phyloP scores from a whole-genome alignment of 352 stramenopile genomes.

The Globisporangium barbulae region DNA sequence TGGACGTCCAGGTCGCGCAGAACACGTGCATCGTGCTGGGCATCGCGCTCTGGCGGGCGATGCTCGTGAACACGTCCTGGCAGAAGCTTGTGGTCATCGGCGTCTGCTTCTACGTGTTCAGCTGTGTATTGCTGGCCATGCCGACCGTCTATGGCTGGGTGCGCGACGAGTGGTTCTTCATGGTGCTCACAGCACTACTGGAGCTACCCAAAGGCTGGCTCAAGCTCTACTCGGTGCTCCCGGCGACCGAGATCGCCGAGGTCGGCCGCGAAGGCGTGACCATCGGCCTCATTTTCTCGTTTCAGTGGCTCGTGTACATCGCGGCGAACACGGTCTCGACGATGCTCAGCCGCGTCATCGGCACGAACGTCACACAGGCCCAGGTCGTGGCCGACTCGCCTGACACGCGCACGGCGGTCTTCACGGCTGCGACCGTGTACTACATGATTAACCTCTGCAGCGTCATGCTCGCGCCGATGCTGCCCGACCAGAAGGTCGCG shows the following conservation, averaged over 20 bases:
- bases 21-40: constrained; percentile 28
- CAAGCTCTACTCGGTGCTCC: constrained; percentile 35
- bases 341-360: constrained; percentile 27
- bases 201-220: constrained; percentile 40
- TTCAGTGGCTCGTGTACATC: constrained; percentile 36
- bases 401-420: constrained; percentile 22
- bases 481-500: constrained; percentile 40
- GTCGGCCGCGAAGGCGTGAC: constrained; percentile 50
- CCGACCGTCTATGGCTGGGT: constrained; percentile 34
- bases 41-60: constrained; percentile 38
- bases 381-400: constrained; percentile 26
- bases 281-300: constrained; percentile 45
- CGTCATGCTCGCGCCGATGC: constrained; percentile 18
- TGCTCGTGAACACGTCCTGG: constrained; percentile 40
- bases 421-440: constrained; percentile 21
- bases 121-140: constrained; percentile 27
- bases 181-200: constrained; percentile 22
- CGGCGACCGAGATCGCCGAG: constrained; percentile 50
- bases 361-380: constrained; percentile 16
- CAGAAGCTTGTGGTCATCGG: constrained; percentile 29
- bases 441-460: constrained; percentile 30
- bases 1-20: constrained; percentile 25
- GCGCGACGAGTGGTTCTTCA: constrained; percentile 44
- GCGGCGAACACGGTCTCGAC: constrained; percentile 23
- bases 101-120: constrained; percentile 25